Evolutionary conservation across 495 filamentous ascomycete genomes (phyloP), one percentile per base, ranked within the genome.

Genomic region (Mycothermus thermophilus): DNA sequence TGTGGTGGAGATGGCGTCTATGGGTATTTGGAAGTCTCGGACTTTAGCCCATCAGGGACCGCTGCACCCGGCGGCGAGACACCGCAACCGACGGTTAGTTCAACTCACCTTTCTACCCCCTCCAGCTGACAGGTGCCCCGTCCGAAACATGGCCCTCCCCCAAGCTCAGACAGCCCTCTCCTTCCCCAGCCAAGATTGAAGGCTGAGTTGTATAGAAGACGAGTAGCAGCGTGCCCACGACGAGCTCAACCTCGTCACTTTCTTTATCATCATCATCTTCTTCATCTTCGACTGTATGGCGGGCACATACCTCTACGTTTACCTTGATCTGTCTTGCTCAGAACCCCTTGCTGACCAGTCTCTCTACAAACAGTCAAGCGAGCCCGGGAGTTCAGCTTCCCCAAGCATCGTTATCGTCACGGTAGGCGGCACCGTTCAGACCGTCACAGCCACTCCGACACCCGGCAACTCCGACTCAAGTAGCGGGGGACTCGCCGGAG

Each of bases 341-440:
- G 5, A 23, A 17, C 10, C 17, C 0, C 26, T 32, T 27, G 29
- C 49, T 49, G 27, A 49, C 42, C 5, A 13, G 1, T 5, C 12
- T 14, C 5, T 32, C 15, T 10, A 3, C n/a, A 13, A 8, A 23
- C 15, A 15, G n/a, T n/a, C n/a, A n/a, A n/a, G n/a, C n/a, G n/a
- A n/a, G n/a, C n/a, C n/a, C n/a, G n/a, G n/a, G n/a, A n/a, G n/a
- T n/a, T n/a, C n/a, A n/a, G n/a, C n/a, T n/a, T n/a, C n/a, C n/a
- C n/a, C n/a, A n/a, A 8, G 3, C n/a, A 34, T 63, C 19, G 47
- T 55, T 27, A 66, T 62, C 9, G 54, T 67, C 12, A 67, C 60
- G 0, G 55, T 54, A 3, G 58, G 52, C 1, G 62, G 63, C 8
- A 52, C 40, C 16, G 45, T 63, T n/a, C 51, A 38, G 18, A 67